Evolutionary conservation across 768 basidiomycete species (phyloP).

Genomic region (Kwoniella dendrophila): DNA sequence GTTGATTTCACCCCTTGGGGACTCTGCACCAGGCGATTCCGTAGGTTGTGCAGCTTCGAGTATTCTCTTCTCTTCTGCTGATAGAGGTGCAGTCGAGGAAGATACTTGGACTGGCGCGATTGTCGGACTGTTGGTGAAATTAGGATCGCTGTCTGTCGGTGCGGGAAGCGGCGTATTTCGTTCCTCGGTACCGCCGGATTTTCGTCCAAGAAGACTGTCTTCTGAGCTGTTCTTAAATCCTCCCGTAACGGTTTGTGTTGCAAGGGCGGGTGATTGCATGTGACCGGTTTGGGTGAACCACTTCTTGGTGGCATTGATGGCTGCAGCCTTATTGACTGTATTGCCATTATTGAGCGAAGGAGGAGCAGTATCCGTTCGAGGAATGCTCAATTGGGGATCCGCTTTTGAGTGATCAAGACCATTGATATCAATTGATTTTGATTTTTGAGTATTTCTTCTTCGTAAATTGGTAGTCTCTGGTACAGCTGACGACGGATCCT

Average conservation of each 20-base stretch:
- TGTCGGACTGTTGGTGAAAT: slow-evolving; percentile 12
- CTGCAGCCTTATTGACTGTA: slow-evolving; percentile 10
- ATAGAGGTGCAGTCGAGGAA: background rate
- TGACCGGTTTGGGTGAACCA: slow-evolving; percentile 34
- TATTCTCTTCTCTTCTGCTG: background rate
- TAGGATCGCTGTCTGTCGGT: background rate
- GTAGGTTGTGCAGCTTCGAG: background rate
- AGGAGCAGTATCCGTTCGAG: slow-evolving; percentile 35
- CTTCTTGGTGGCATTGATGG: slow-evolving; percentile 32
- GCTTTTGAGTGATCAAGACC: background rate
- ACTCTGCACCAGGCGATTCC: background rate
- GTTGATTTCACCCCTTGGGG: background rate
- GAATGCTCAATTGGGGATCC: slow-evolving; percentile 6
- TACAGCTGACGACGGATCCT: slow-evolving; percentile 35
- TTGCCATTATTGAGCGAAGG: slow-evolving; percentile 6
- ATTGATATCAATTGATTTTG: slow-evolving; percentile 22
- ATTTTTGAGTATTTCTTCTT: slow-evolving; percentile 28
- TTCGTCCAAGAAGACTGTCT: background rate
- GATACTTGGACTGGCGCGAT: slow-evolving; percentile 17
- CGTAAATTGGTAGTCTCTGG: slow-evolving; percentile 28
- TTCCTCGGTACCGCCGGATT: background rate
- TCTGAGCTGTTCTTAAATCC: background rate
- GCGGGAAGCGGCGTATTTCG: background rate
- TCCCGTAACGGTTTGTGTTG: slow-evolving; percentile 8
- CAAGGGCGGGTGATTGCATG: slow-evolving; percentile 11